Evolutionary conservation across 306 rosid species (phyloP), one percentile per base, ranked within the genome.

Genomic region (Alnus glutinosa): DNA sequence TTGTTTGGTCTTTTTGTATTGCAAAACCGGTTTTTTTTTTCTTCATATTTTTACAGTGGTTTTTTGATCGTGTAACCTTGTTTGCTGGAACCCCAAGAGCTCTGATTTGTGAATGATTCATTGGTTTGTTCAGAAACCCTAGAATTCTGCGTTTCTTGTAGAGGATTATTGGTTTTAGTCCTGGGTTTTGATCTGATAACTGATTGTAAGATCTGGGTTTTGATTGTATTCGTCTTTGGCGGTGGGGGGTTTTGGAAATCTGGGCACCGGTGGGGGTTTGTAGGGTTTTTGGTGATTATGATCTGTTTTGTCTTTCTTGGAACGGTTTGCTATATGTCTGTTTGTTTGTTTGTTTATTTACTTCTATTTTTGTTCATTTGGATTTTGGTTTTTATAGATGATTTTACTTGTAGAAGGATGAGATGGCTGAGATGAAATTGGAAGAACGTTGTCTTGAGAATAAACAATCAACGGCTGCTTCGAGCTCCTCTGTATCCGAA

Each of bases 361-460:
- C 75, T 37, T 48, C 30, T 48, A 16, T 71, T 54, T 84, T 81
- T 78, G 58, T 63, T 83, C 75, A 78, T 87, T 74, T 70, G 87
- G 86, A 85, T 81, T 86, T 89, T 78, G 86, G 85, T 79, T 88
- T 85, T 88, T 86, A 77, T 85, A 78, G 87, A 79, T 87, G 86
- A 55, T 80, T 80, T 7, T 59, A 10, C 10, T 59, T 23, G 62
- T 73, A 84, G 86, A 84, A 87, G 82, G 88, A 78, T 78, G 72
- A 64, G 46, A 91, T 92, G 96, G 87, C 80, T 58, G 98, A 80
- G 76, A 77, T 70, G 80, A 90, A 90, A 81, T 77, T 82, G 19
- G 98, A 94, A 82, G 97, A 90, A 87, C 84, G 88, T 79, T 91
- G 98, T 87, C 87, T 80, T 74, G 99, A 91, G 93, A 95, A 95